Evolutionary conservation across 331 rosid genomes (phyloP).

Genomic region (Stylosanthes scabra): DNA sequence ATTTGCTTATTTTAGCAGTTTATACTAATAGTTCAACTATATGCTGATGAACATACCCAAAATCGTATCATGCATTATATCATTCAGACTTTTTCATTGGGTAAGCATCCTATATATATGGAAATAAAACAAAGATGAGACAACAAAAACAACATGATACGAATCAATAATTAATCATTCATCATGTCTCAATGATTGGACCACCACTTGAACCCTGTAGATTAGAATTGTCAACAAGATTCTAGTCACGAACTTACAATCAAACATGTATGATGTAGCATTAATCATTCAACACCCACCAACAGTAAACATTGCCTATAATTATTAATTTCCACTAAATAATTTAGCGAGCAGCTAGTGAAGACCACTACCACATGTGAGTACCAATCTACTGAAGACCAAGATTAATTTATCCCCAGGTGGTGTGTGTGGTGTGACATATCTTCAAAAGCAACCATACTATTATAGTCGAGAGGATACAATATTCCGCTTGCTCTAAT

Average conservation of each 20-base stretch:
- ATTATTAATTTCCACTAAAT: constrained; percentile 9
- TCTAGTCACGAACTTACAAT: neutral
- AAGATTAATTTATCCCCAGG: neutral
- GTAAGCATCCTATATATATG: neutral
- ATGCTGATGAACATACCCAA: constrained; percentile 10
- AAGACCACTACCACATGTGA: constrained; percentile 5
- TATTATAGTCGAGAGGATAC: neutral
- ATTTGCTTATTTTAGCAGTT: constrained; percentile 31
- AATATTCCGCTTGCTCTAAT: constrained; percentile 9
- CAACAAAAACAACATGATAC: constrained; percentile 23
- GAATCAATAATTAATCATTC: constrained; percentile 2
- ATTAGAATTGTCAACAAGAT: neutral
- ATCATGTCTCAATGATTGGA: neutral
- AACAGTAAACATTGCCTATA: neutral
- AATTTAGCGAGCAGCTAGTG: neutral
- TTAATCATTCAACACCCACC: constrained; percentile 13
- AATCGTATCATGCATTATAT: neutral
- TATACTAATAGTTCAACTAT: constrained; percentile 5
- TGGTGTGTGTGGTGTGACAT: neutral
- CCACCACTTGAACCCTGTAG: constrained; percentile 3
- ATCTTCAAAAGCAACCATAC: constrained; percentile 2
- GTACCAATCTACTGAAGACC: constrained; percentile 4
- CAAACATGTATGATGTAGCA: neutral
- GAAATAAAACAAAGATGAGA: neutral
- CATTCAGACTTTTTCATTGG: neutral